Base-by-base conservation (phyloP, 1,284 basidiomycete genomes). In the Ustilago loliicola region DNA sequence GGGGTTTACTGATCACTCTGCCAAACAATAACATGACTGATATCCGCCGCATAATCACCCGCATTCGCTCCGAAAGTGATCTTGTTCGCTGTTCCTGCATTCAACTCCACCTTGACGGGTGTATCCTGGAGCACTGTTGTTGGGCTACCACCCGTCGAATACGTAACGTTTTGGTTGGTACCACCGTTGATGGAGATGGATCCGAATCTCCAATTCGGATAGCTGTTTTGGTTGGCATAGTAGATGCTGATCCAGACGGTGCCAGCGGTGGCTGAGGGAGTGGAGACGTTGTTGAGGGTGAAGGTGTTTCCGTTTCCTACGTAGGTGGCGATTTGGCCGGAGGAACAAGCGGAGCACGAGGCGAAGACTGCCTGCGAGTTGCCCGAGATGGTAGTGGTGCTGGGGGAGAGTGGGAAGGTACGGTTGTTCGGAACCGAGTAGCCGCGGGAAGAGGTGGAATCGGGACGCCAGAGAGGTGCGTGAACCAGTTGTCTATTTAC, bases 21-120 rank as follows among this genome's bases (percentile, higher is more conserved):
- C 70, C 70, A 72, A 29, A 72, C 64, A 32, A 72, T 62, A 30
- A 66, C 47, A 54, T 72, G 70, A 21, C 53, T 58, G 11, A 72
- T 48, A 51, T 72, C 70, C 10, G 70, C 70, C 2, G 70, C 70
- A 34, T 66, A 72, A 9, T 57, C 29, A 13, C 15, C n/a, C 1
- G 6, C 10, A 1, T 29, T n/a, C 2, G 53, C 70, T 7, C 48
- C 54, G 32, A 72, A 62, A 19, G 70, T 72, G 51, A 72, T 27
- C 15, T 19, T 51, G 45, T 72, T 72, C 19, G 5, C 29, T 1
- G 15, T 48, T 11, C 64, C 70, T 7, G 64, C 64, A 4, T 38
- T n/a, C 30, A 72, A 45, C 13, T 23, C 29, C 21, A 72, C 40
- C 23, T 72, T 72, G 7, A 72, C 64, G 11, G 70, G 64, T 1